Evolutionary conservation across 495 filamentous ascomycete genomes (phyloP).

Genomic region (Penicillium ochrochloron): DNA sequence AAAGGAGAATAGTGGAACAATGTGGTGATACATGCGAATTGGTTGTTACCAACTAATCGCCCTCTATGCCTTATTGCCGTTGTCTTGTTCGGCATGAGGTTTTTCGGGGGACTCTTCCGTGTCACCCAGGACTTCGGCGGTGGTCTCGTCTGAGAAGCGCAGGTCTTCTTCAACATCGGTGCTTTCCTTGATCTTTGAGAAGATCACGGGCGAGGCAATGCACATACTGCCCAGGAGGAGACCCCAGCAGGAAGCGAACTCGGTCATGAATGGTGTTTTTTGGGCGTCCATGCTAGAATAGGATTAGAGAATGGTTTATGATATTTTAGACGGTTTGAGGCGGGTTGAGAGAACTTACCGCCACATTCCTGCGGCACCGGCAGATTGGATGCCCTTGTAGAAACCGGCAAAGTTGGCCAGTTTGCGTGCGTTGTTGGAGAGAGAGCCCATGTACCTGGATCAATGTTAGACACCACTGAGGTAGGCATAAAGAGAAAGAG

Average conservation of each 20-base stretch:
- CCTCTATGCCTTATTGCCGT: not conserved
- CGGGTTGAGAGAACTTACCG: slow-evolving; percentile 42
- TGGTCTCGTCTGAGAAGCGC: slow-evolving; percentile 80
- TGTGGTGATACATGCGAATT: slow-evolving; percentile 5
- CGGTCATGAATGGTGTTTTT: slow-evolving; percentile 63
- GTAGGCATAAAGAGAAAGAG: not conserved
- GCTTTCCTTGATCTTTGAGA: slow-evolving; percentile 75
- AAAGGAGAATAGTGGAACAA: slow-evolving; percentile 2
- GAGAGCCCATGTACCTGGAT: slow-evolving; percentile 83
- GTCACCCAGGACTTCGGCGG: slow-evolving; percentile 40
- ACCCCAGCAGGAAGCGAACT: slow-evolving; percentile 71
- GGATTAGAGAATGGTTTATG: slow-evolving; percentile 16
- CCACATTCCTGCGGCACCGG: slow-evolving; percentile 90
- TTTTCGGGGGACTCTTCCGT: slow-evolving; percentile 14
- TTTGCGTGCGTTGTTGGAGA: slow-evolving; percentile 89
- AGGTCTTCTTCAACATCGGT: slow-evolving; percentile 76
- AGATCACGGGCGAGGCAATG: slow-evolving; percentile 78
- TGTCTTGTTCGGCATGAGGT: slow-evolving; percentile 4
- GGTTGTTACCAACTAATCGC: not conserved
- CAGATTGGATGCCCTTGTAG: slow-evolving; percentile 97
- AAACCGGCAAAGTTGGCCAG: slow-evolving; percentile 93
- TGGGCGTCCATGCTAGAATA: slow-evolving; percentile 61
- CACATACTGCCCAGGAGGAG: slow-evolving; percentile 72
- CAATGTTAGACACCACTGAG: not conserved
- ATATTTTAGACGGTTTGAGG: slow-evolving; percentile 1